A percentile compares a stretch with the other conserved stretches of the same genome.
These are phyloP conservation scores for Zostera marina DNA, from an alignment of 116 monocot genomes.

Conservation along the genomic window DNA sequence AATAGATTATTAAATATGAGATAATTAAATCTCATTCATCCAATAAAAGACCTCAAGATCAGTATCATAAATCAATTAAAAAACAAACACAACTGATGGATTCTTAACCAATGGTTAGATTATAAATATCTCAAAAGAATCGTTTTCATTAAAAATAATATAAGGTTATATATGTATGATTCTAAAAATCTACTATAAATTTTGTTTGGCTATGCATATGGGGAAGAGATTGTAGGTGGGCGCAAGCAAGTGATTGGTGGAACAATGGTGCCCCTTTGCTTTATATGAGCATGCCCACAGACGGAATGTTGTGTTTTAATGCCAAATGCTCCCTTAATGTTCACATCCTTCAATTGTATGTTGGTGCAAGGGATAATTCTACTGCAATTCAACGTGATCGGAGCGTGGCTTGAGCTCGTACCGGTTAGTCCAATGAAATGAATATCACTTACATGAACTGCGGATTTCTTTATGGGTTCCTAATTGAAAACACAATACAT, in stretches of 20 bases:
- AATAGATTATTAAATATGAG: no score
- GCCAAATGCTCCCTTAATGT: neutral
- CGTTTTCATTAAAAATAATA: no score
- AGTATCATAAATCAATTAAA: no score
- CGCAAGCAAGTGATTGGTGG: neutral
- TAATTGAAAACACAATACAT: neutral
- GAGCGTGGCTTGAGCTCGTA: neutral
- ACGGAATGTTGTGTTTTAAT: neutral
- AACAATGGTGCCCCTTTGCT: neutral
- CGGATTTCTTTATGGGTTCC: neutral
- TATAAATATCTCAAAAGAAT: no score
- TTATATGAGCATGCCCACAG: neutral
- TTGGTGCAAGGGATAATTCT: conserved; percentile 6
- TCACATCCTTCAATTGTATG: conserved; percentile 6
- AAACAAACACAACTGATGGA: no score
- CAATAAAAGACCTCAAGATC: no score
- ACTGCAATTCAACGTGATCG: conserved; percentile 14
- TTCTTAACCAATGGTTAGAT: no score
- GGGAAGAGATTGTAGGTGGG: no score
- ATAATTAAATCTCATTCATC: no score
- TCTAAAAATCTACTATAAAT: no score
- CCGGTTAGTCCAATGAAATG: conserved; percentile 6
- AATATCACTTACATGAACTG: conserved; percentile 12
- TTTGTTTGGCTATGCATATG: no score
- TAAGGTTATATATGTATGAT: no score